Conservation (phyloP, 306 rosid genomes). For the Dicorynia guianensis region DNA sequence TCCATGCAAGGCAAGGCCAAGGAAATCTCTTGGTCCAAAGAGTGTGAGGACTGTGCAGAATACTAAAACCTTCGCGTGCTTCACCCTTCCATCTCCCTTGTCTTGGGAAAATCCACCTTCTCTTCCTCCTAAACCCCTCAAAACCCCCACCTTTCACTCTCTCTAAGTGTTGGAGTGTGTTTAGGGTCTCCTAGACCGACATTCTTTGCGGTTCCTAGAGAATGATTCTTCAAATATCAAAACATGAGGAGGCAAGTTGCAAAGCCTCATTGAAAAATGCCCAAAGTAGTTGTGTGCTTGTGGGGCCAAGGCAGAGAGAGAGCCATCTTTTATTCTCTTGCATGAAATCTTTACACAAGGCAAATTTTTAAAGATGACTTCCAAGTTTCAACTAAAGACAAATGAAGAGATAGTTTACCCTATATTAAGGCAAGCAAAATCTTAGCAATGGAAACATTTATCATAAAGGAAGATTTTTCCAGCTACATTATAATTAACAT, state of each 20-base stretch:
- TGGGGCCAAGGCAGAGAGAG: slow-evolving; percentile 32
- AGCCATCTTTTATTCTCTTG: slow-evolving; percentile 35
- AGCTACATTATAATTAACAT: too few species aligned
- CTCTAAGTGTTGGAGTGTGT: slow-evolving; percentile 13
- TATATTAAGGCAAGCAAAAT: not conserved
- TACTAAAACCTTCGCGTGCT: slow-evolving; percentile 61
- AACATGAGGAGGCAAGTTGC: slow-evolving; percentile 20
- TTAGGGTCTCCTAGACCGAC: slow-evolving; percentile 52
- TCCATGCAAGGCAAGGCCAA: slow-evolving; percentile 42
- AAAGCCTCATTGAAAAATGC: slow-evolving; percentile 39
- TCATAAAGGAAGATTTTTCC: too few species aligned
- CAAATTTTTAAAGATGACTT: slow-evolving; percentile 39
- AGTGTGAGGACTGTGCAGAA: slow-evolving; percentile 49
- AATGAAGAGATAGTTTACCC: not conserved
- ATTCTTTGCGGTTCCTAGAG: slow-evolving; percentile 57
- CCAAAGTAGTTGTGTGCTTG: slow-evolving; percentile 21
- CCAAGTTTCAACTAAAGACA: slow-evolving; percentile 22
- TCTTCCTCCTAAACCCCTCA: slow-evolving; percentile 40
- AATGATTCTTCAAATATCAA: slow-evolving; percentile 47
- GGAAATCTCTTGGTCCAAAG: slow-evolving; percentile 60
- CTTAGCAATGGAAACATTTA: not conserved
- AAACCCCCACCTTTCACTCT: slow-evolving; percentile 3
- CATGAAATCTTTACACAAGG: slow-evolving; percentile 36
- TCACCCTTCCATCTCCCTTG: slow-evolving; percentile 34
- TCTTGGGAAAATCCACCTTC: slow-evolving; percentile 55